Evolutionary conservation across 192 early-diverging fungal species (phyloP).

Genomic region (Lobosporangium transversale): DNA sequence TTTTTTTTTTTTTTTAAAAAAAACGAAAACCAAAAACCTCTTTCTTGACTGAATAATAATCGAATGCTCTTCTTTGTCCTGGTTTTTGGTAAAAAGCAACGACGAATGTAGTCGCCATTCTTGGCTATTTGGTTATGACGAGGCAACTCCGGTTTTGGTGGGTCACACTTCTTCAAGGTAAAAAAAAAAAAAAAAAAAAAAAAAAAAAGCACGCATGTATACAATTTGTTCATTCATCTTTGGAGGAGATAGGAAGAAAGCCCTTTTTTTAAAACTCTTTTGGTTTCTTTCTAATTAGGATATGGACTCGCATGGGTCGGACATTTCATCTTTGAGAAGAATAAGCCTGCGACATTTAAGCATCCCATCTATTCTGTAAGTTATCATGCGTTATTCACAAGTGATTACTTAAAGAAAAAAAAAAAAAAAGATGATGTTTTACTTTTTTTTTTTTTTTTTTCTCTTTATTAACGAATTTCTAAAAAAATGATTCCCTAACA

Average conservation of each 20-base stretch:
- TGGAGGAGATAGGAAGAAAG: conserved; percentile 19
- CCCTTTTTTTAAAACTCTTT: background rate
- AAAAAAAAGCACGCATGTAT: too few species aligned
- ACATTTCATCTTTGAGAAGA: conserved; percentile 71
- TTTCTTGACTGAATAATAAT: too few species aligned
- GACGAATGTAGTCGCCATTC: conserved; percentile 43
- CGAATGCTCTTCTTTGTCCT: too few species aligned
- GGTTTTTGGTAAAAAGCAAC: too few species aligned
- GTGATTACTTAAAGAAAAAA: background rate
- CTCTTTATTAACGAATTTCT: too few species aligned
- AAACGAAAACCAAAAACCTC: background rate
- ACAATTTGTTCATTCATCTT: too few species aligned
- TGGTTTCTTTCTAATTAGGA: conserved; percentile 30
- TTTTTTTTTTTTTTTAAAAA: background rate
- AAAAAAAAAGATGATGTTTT: background rate
- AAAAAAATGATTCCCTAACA: too few species aligned
- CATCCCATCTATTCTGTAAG: conserved; percentile 69
- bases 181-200: too few species aligned
- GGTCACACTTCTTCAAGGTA: too few species aligned
- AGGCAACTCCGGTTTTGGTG: conserved; percentile 44
- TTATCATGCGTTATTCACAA: background rate
- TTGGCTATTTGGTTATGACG: conserved; percentile 25
- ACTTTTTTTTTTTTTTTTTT: too few species aligned
- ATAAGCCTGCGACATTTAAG: conserved; percentile 77
- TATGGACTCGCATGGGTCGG: conserved; percentile 77